These are phyloP conservation scores for Bothriochloa decipiens DNA, from an alignment of 176 grass and related monocot genomes.

Conservation along the genomic window DNA sequence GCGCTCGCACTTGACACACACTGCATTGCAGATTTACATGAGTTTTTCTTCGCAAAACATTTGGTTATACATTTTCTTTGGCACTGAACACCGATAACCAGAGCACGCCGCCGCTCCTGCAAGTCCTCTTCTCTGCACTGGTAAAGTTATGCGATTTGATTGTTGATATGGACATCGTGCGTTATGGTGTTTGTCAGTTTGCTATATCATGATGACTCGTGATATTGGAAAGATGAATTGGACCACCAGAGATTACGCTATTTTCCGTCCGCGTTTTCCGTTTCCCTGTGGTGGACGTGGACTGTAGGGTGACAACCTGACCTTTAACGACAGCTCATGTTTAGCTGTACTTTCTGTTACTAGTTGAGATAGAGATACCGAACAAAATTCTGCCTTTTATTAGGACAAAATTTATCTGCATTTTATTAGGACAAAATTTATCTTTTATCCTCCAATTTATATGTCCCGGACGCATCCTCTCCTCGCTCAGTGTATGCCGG, in stretches of 20 bases:
- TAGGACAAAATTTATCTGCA: no score
- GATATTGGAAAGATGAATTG: constrained; percentile 7
- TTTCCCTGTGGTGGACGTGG: not conserved
- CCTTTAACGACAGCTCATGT: not conserved
- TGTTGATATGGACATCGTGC: not conserved
- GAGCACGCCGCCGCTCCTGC: not conserved
- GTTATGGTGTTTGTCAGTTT: not conserved
- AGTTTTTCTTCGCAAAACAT: not conserved
- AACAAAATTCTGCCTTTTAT: no score
- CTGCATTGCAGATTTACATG: not conserved
- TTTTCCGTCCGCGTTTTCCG: not conserved
- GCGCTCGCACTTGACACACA: not conserved
- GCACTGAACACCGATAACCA: not conserved
- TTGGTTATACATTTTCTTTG: not conserved
- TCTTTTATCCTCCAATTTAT: no score
- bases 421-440: no score
- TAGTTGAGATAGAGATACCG: not conserved
- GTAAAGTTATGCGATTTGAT: not conserved
- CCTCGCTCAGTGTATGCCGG: no score
- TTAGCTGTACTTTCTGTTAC: not conserved
- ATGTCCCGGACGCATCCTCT: no score
- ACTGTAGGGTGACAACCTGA: not conserved
- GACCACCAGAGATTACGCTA: not conserved
- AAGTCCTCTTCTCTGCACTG: not conserved
- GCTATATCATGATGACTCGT: not conserved